Percentiles rank a stretch among this genome's conserved stretches.
Evolutionary conservation across 768 basidiomycete genomes (phyloP).

Genomic region (Phanerochaete carnosa): DNA sequence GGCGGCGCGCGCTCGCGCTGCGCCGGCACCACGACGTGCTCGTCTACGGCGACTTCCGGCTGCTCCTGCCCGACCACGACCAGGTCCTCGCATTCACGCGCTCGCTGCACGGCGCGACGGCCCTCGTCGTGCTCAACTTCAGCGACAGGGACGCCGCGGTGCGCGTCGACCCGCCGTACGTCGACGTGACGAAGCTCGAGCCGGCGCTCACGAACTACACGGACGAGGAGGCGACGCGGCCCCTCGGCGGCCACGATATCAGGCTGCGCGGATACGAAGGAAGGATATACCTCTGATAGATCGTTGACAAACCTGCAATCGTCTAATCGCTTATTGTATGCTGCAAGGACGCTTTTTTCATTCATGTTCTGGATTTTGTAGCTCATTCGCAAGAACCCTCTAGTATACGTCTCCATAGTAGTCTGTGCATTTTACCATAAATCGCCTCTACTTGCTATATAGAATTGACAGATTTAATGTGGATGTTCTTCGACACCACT

Average conservation of each 20-base stretch:
- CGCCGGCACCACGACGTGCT: constrained; percentile 54
- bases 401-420: too few relatives aligned
- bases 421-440: too few relatives aligned
- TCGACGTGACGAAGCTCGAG: not conserved
- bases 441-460: too few relatives aligned
- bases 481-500: too few relatives aligned
- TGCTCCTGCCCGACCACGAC: constrained; percentile 43
- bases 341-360: too few relatives aligned
- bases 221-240: not conserved
- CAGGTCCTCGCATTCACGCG: constrained; percentile 55
- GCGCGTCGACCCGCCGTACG: not conserved
- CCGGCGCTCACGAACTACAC: not conserved
- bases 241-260: not conserved
- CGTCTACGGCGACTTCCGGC: constrained; percentile 58
- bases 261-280: not conserved
- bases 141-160: constrained; percentile 9
- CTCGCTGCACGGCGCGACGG: constrained; percentile 28
- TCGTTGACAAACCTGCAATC: too few relatives aligned
- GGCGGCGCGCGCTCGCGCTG: constrained; percentile 49
- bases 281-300: not conserved
- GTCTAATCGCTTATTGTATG: too few relatives aligned
- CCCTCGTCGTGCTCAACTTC: constrained; percentile 50
- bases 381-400: too few relatives aligned
- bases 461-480: too few relatives aligned
- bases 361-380: too few relatives aligned